Conservation (phyloP, 768 basidiomycete species). For the Tulasnella calospora region DNA sequence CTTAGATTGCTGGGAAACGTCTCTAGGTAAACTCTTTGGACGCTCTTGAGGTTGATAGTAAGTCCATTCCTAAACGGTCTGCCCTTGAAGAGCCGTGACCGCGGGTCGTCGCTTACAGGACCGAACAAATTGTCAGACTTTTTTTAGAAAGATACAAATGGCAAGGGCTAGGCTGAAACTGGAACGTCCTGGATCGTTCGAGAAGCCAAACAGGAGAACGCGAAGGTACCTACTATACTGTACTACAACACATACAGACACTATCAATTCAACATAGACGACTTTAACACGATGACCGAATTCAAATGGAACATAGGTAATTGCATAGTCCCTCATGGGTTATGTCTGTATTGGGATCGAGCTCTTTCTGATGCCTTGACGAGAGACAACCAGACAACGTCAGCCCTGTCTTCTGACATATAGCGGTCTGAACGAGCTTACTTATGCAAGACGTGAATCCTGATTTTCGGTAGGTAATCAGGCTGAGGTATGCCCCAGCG, state of each 20-base stretch:
- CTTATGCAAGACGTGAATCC: not conserved
- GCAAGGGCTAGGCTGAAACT: no score
- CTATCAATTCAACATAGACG: not conserved
- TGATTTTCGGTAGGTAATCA: not conserved
- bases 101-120: no score
- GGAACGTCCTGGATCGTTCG: no score
- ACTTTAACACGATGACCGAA: not conserved
- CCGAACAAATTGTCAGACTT: no score
- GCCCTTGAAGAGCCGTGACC: no score
- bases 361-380: not conserved
- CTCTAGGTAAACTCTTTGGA: no score
- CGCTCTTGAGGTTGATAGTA: no score
- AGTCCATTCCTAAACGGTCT: no score
- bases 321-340: not conserved
- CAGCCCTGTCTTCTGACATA: not conserved
- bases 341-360: not conserved
- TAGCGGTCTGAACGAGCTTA: not conserved
- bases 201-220: not conserved
- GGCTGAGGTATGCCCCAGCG: not conserved
- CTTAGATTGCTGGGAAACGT: no score
- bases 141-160: no score
- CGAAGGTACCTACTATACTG: not conserved
- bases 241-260: not conserved
- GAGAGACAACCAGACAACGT: not conserved
- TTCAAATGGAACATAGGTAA: not conserved